A percentile compares a stretch with the other conserved stretches of the same genome.
phyloP scores from a whole-genome alignment of 1,139 yeast species.

The Citeromyces siamensis region DNA sequence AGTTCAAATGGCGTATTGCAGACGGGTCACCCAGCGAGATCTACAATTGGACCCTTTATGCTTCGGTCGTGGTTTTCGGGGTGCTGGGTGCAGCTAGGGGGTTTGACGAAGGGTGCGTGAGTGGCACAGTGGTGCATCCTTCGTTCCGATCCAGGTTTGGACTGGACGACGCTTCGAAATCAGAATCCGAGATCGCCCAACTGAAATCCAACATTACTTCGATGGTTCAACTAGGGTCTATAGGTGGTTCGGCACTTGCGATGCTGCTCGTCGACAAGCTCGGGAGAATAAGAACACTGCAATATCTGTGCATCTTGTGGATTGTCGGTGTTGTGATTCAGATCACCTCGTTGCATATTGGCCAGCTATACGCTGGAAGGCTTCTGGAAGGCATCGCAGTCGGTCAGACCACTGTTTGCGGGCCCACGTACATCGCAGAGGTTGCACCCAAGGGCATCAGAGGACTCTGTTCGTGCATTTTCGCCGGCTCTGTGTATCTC shows the following conservation, averaged over 20 bases:
- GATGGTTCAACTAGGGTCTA: constrained; percentile 52
- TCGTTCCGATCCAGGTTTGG: constrained; percentile 34
- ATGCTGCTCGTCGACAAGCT: constrained; percentile 35
- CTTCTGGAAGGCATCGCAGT: constrained; percentile 35
- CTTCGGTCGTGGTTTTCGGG: constrained; percentile 37
- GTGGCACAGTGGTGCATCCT: constrained; percentile 33
- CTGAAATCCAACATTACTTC: constrained; percentile 42
- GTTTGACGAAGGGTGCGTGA: constrained; percentile 41
- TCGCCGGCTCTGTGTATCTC: constrained; percentile 42
- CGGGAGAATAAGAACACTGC: constrained; percentile 43
- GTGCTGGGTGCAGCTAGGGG: constrained; percentile 50
- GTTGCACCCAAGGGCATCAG: constrained; percentile 40
- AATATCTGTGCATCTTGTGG: constrained; percentile 29
- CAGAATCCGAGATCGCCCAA: constrained; percentile 27
- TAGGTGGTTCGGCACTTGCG: constrained; percentile 43
- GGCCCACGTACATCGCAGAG: constrained; percentile 42
- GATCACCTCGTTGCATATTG: constrained; percentile 32
- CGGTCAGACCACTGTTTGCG: constrained; percentile 45
- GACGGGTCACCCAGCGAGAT: constrained; percentile 36
- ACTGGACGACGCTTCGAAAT: constrained; percentile 26
- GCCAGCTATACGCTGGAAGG: constrained; percentile 42
- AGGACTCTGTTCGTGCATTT: constrained; percentile 36
- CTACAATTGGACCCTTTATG: constrained; percentile 31
- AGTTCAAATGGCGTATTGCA: constrained; percentile 11
- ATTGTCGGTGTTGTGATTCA: constrained; percentile 34